These are phyloP conservation scores for Didymella arachidicola DNA, from an alignment of 2,329 filamentous ascomycete species.

Conservation along the genomic window DNA sequence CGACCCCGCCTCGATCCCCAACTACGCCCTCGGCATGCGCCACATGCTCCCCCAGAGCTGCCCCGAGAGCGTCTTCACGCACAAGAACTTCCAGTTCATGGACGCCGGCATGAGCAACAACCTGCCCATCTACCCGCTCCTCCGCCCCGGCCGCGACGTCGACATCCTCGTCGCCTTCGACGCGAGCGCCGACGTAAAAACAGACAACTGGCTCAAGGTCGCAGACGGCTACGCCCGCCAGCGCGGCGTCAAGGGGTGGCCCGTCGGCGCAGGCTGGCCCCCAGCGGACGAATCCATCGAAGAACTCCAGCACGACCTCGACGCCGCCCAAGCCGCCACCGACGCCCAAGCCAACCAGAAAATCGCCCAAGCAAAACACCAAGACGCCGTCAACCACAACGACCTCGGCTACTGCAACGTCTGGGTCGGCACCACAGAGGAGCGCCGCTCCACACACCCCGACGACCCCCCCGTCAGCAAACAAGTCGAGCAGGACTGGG, in stretches of 20 bases:
- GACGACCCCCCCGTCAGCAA: conserved; percentile 50
- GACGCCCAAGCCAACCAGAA: conserved; percentile 69
- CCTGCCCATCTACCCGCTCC: conserved; percentile 90
- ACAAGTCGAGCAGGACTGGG: conserved; percentile 67
- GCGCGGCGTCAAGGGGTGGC: conserved; percentile 92
- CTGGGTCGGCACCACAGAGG: conserved; percentile 87
- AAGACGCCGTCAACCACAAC: conserved; percentile 37
- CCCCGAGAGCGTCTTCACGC: conserved; percentile 77
- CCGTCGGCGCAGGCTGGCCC: conserved; percentile 93
- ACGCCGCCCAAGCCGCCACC: conserved; percentile 69
- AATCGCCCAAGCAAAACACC: conserved; percentile 63
- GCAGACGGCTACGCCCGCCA: conserved; percentile 92
- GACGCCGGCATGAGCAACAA: conserved; percentile 99
- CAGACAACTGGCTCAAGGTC: conserved; percentile 95
- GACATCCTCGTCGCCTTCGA: conserved; percentile 94
- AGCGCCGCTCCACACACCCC: conserved; percentile 56
- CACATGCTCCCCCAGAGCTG: conserved; percentile 75
- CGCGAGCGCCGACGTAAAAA: conserved; percentile 89
- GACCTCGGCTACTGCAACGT: conserved; percentile 89
- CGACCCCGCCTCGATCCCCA: conserved; percentile 88
- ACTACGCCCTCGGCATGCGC: conserved; percentile 84
- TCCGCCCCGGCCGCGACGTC: conserved; percentile 85
- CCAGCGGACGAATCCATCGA: conserved; percentile 65
- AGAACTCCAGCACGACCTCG: conserved; percentile 70
- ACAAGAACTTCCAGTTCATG: conserved; percentile 74